Evolutionary conservation across 2,329 filamentous ascomycete genomes (phyloP), one percentile per base, ranked within the genome.

Genomic region (Beauveria medogensis): DNA sequence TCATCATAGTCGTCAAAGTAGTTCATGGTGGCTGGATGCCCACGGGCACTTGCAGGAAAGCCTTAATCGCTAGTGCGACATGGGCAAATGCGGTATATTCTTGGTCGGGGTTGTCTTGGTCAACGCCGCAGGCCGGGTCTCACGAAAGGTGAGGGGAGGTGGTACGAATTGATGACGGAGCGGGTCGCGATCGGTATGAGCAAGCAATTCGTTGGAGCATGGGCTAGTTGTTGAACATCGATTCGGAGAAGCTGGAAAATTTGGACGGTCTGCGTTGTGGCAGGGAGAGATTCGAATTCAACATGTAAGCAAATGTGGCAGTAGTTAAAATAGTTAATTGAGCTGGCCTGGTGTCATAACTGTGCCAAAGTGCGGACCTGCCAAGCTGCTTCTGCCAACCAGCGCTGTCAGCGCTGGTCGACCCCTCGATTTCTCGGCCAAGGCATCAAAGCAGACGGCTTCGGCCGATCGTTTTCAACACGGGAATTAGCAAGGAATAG

Each of bases 1-100:
- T 60, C 57, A 3, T 60, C 57, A n/a, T 54, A 51, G 22, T 60
- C 57, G 22, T 60, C 57, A 40, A 60, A 60, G 30, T 60, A 60
- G 34, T 60, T 60, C 57, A 60, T 60, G 50, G 57, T 54, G 41
- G 57, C 48, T 40, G 41, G n/a, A 37, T 22, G 56, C 22, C 48
- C 47, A 41, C 56, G 37, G 56, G n/a, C 56, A 41, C 47, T 59
- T 59, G 56, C 56, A 59, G 26, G 24, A 58, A 16, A n/a, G 24
- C 24, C 24, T 59, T 28, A 40, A 18, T 52, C 26, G 47, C 47
- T 34, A 24, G 46, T 52, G 56, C 47, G 56, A 44, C 56, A 52
- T 59, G 37, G 37, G 56, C 56, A 51, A 44, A 18, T 37, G 37
- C 16, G 16, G 56, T 16, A 18, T 5, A 7, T 53, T 37, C 24